A percentile compares a stretch with the other conserved stretches of the same genome.
Evolutionary conservation across 1,139 yeast genomes (phyloP).

Genomic region (Zygoascus meyerae): DNA sequence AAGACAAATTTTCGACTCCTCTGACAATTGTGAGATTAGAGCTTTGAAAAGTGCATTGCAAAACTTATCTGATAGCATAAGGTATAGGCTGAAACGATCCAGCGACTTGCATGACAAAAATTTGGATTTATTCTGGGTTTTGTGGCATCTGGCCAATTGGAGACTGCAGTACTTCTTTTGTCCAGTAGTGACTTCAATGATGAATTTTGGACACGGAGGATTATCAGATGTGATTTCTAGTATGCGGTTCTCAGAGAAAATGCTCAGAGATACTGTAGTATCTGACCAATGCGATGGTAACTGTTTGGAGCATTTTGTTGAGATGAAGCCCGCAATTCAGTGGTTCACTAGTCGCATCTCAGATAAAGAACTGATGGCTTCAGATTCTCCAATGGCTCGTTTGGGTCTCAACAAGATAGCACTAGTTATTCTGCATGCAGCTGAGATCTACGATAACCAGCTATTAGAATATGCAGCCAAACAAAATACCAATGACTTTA

Average conservation of each 20-base stretch:
- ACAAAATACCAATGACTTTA: neutral
- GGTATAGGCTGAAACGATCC: neutral
- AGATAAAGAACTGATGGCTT: neutral
- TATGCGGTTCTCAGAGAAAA: neutral
- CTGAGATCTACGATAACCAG: slow-evolving; percentile 4
- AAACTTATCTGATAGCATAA: neutral
- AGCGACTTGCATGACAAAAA: neutral
- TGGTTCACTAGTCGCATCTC: neutral
- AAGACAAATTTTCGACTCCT: neutral
- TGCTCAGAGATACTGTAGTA: neutral
- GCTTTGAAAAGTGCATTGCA: neutral
- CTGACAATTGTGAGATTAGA: neutral
- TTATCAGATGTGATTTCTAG: neutral
- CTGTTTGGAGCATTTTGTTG: neutral
- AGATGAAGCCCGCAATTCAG: neutral
- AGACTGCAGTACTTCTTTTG: neutral
- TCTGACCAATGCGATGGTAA: neutral
- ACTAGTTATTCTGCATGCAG: slow-evolving; percentile 1
- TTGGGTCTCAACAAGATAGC: neutral
- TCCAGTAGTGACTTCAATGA: neutral
- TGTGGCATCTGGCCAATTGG: slow-evolving; percentile 4
- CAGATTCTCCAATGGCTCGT: slow-evolving; percentile 7
- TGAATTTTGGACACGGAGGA: slow-evolving; percentile 6
- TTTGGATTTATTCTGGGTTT: slow-evolving; percentile 8
- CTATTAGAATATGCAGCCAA: neutral